Base-by-base conservation (phyloP, 2,329 filamentous ascomycete species). In the Thielaviopsis punctulata region DNA sequence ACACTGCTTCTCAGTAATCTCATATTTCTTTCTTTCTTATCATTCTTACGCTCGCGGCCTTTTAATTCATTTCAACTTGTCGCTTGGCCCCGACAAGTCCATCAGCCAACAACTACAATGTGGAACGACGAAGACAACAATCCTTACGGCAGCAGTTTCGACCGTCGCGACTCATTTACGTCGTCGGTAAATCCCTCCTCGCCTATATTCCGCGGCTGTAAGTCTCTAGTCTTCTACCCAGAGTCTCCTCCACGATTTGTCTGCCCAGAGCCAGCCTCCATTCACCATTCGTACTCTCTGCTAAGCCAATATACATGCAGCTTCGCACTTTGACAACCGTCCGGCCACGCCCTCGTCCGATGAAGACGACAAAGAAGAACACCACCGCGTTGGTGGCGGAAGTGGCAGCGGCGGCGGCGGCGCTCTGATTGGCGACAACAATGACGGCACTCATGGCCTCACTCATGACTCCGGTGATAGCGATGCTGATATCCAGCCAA, bases 61-160 rank as follows among this genome's bases (percentile, higher is more conserved):
- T 45, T 44, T 21, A 1, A 45, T 18, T 18, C 19, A 10, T 22
- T 47, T 49, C 33, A 18, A 44, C 18, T 5, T 30, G n/a, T 45
- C 3, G 10, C 13, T 19, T 19, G 25, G 25, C 25, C 21, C 18
- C 15, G 8, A 27, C 27, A 30, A 19, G 19, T 45, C 25, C 41
- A 19, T 41, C 24, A 18, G 25, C 10, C 21, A 52, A 27, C 51
- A 51, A 75, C 61, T 59, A 39, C 49, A 22, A 96, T 96, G 90
- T 96, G 90, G 90, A 93, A 95, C 75, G 89, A 96, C 73, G 90
- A 96, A 70, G 87, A 96, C 64, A 96, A 96, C 69, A 96, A 96
- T 66, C 90, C 90, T 4, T 95, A 96, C 63, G 89, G 88, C 58
- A 79, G 73, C 61, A 90, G 86, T 66, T 95, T 94, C 70, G 86